These are phyloP conservation scores for Hypoxylon sp. DNA, from an alignment of 2,329 filamentous ascomycete species.

Conservation along the genomic window DNA sequence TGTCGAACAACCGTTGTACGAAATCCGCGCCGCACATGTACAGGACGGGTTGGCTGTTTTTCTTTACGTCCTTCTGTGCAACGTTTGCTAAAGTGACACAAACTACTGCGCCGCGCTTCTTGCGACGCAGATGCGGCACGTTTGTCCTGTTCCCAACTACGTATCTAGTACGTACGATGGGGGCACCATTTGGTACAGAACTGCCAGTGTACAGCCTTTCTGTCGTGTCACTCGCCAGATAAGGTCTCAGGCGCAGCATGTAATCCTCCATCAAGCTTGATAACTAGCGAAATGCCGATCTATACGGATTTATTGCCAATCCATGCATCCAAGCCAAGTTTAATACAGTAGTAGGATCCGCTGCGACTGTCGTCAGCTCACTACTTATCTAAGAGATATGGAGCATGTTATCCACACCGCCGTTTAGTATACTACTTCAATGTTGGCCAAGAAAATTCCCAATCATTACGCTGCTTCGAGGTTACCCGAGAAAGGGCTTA, in stretches of 20 bases:
- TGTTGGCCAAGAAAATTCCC: constrained; percentile 6
- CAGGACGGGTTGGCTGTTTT: constrained; percentile 22
- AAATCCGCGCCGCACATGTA: constrained; percentile 30
- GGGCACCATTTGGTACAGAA: constrained; percentile 20
- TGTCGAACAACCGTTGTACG: constrained; percentile 29
- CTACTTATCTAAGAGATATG: constrained; percentile 9
- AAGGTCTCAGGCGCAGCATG: constrained; percentile 22
- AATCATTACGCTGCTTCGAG: constrained; percentile 4
- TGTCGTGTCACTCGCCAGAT: constrained; percentile 9
- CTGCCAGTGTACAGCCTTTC: constrained; percentile 17
- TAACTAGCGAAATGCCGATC: constrained; percentile 39
- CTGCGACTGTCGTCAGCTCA: constrained; percentile 37
- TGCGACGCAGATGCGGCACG: constrained; percentile 34
- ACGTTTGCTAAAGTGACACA: constrained; percentile 34
- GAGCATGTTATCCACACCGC: constrained; percentile 30
- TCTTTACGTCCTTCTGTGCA: constrained; percentile 23
- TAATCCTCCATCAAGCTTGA: constrained; percentile 8
- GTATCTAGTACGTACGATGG: constrained; percentile 4
- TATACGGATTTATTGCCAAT: constrained; percentile 23
- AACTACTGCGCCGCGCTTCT: constrained; percentile 45
- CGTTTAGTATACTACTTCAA: neutral
- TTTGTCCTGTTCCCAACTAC: constrained; percentile 10
- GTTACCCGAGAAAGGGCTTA: constrained; percentile 25
- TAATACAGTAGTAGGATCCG: constrained; percentile 29
- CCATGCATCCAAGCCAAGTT: constrained; percentile 20